These are phyloP conservation scores for Aspergillus sclerotialis DNA, from an alignment of 2,329 filamentous ascomycete species.

Conservation along the genomic window DNA sequence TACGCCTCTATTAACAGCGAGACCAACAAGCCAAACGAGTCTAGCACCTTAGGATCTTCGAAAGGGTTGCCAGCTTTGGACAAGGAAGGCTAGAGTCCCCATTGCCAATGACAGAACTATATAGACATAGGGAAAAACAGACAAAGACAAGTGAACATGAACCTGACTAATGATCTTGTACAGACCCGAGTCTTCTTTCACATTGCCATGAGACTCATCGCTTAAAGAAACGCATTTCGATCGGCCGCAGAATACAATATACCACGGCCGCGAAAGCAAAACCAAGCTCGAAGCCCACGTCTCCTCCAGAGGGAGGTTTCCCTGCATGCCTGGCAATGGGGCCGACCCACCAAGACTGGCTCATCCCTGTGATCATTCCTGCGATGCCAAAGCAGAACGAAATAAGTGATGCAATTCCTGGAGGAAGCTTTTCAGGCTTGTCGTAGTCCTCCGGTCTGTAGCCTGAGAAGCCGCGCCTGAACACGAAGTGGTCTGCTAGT, in stretches of 20 bases:
- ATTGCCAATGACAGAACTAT: background rate
- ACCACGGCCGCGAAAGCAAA: slow-evolving; percentile 52
- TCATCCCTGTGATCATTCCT: slow-evolving; percentile 64
- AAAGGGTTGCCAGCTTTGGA: too few species aligned
- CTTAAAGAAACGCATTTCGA: slow-evolving; percentile 42
- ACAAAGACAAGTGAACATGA: background rate
- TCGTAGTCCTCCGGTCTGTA: slow-evolving; percentile 57
- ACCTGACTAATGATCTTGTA: background rate
- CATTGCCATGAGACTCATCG: slow-evolving; percentile 21
- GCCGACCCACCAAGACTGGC: slow-evolving; percentile 62
- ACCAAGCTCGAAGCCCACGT: slow-evolving; percentile 59
- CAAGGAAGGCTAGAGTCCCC: too few species aligned
- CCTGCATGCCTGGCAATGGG: slow-evolving; percentile 58
- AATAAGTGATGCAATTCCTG: slow-evolving; percentile 55
- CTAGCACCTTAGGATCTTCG: too few species aligned
- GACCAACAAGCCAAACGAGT: too few species aligned
- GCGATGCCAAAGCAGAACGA: slow-evolving; percentile 59
- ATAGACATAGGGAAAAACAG: background rate
- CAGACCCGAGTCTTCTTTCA: background rate
- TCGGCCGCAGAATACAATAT: slow-evolving; percentile 46
- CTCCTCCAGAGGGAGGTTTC: slow-evolving; percentile 40
- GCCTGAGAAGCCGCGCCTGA: slow-evolving; percentile 54
- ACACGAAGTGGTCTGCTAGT: slow-evolving; percentile 61
- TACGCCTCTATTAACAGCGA: too few species aligned
- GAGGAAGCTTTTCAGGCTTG: slow-evolving; percentile 51